Conservation (phyloP, 768 basidiomycete species). For the Tulasnella sp. region DNA sequence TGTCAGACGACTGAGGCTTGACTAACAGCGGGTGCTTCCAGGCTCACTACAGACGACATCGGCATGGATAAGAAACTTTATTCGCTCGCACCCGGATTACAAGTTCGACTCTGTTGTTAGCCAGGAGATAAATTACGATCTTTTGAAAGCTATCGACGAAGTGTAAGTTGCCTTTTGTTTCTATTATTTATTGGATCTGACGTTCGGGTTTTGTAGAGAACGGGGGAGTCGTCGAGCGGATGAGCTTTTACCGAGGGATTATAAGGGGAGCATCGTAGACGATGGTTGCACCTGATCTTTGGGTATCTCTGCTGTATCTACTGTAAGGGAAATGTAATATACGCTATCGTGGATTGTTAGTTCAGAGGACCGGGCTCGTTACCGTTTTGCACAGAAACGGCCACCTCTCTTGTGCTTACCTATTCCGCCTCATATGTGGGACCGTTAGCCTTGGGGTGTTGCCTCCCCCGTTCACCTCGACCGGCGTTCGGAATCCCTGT, state of each 20-base stretch:
- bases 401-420: no score
- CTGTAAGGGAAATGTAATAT: no score
- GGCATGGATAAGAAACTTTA: slow-evolving; percentile 86
- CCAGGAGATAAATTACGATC: slow-evolving; percentile 87
- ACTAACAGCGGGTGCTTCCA: slow-evolving; percentile 22
- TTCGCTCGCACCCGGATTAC: slow-evolving; percentile 82
- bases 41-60: slow-evolving; percentile 77
- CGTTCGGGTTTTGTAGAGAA: neutral
- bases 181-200: neutral
- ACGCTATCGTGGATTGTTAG: no score
- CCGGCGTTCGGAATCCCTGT: no score
- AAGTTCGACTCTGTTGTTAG: slow-evolving; percentile 85
- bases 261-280: slow-evolving; percentile 10
- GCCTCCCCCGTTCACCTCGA: no score
- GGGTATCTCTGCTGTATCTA: no score
- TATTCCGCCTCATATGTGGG: no score
- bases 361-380: no score
- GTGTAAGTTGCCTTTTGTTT: slow-evolving; percentile 46
- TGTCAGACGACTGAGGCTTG: neutral
- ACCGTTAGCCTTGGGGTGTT: no score
- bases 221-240: slow-evolving; percentile 8
- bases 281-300: neutral
- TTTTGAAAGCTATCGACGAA: slow-evolving; percentile 78
- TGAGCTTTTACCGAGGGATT: slow-evolving; percentile 15
- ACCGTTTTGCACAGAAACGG: no score